Percentiles rank a stretch among this genome's conserved stretches.
phyloP scores from a whole-genome alignment of 148 eudicot genomes.

The Rheum nobile region DNA sequence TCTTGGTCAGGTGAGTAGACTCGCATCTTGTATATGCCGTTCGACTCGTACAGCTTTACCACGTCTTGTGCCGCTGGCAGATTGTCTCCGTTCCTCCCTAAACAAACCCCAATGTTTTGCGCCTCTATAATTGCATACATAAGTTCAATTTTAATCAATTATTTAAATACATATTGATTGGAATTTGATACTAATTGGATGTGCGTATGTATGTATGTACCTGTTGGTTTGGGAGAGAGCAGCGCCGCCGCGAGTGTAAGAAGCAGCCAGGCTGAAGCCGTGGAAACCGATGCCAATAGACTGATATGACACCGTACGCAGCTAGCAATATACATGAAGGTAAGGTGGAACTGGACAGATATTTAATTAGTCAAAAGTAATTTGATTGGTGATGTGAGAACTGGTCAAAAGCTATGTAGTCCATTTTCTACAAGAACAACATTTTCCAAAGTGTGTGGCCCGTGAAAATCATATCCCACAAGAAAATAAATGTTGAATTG shows the following conservation, averaged over 20 bases:
- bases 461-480: too few species aligned
- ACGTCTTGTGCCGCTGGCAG: slow-evolving; percentile 25
- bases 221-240: background rate
- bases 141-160: too few species aligned
- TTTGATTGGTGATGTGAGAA: too few species aligned
- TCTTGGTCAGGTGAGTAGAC: slow-evolving; percentile 26
- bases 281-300: too few species aligned
- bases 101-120: slow-evolving; percentile 26
- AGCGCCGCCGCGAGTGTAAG: background rate
- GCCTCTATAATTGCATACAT: background rate
- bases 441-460: too few species aligned
- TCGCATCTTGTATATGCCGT: slow-evolving; percentile 20
- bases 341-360: too few species aligned
- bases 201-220: background rate
- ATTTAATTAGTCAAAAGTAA: too few species aligned
- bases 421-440: too few species aligned
- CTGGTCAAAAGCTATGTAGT: background rate
- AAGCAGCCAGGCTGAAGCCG: background rate
- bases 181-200: background rate
- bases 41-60: slow-evolving; percentile 19
- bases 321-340: too few species aligned
- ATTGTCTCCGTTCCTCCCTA: slow-evolving; percentile 33
- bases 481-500: background rate
- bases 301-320: too few species aligned
- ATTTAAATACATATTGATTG: too few species aligned